phyloP scores from a whole-genome alignment of 2,329 filamentous ascomycete species.

The Blumeria hordei region DNA sequence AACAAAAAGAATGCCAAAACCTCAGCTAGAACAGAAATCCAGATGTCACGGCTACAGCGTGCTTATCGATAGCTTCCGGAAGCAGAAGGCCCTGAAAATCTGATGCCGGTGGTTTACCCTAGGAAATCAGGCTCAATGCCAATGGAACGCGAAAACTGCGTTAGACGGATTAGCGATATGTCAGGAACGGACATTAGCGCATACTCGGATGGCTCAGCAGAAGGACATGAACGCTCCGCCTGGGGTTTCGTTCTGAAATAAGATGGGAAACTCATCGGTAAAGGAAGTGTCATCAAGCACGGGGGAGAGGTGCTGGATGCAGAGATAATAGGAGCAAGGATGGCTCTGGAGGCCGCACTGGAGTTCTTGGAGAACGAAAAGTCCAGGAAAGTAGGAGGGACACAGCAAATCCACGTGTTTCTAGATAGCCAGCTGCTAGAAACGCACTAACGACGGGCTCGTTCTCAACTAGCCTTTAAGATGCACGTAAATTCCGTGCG shows the following conservation, averaged over 20 bases:
- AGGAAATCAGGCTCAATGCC: neutral
- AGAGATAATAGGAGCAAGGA: neutral
- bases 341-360: neutral
- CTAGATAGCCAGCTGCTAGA: neutral
- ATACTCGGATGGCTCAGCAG: too few relatives aligned
- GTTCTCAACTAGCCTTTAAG: too few relatives aligned
- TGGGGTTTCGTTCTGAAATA: neutral
- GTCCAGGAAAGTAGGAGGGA: neutral
- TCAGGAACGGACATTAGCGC: too few relatives aligned
- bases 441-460: neutral
- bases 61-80: neutral
- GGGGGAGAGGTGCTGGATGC: neutral
- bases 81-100: neutral
- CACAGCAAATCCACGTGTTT: neutral
- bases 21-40: neutral
- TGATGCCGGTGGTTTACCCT: neutral
- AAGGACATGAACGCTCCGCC: neutral
- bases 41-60: neutral
- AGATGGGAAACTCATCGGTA: neutral
- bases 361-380: neutral
- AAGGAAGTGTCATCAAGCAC: neutral
- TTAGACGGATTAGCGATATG: neutral
- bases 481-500: too few relatives aligned
- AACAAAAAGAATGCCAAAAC: neutral
- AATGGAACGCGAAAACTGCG: neutral